Evolutionary conservation across 2,329 filamentous ascomycete genomes (phyloP).

Genomic region (Aspergillus flavus): DNA sequence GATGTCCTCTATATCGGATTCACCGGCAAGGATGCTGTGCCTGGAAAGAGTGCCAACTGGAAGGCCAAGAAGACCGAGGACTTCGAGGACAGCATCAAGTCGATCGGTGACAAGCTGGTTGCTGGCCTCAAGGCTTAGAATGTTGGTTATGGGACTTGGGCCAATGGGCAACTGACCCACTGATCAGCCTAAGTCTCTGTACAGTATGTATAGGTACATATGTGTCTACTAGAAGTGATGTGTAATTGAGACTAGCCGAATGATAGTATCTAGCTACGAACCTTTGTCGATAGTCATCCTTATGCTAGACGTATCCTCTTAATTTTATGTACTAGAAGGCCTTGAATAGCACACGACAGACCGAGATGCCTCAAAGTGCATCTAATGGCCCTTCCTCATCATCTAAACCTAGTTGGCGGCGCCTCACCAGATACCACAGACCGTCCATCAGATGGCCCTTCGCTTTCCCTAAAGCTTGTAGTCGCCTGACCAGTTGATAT

Average conservation of each 20-base stretch:
- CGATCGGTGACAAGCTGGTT: constrained; percentile 56
- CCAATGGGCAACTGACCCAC: neutral
- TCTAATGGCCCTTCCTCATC: no score
- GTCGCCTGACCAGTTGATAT: no score
- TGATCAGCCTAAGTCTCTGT: neutral
- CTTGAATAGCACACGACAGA: neutral
- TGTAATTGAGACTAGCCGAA: neutral
- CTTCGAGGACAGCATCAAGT: constrained; percentile 52
- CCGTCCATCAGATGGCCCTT: no score
- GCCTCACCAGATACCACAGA: no score
- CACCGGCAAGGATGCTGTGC: constrained; percentile 58
- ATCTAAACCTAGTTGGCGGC: no score
- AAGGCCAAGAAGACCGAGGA: constrained; percentile 37
- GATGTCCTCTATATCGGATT: constrained; percentile 68
- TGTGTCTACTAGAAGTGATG: neutral
- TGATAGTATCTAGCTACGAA: neutral
- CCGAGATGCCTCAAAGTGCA: neutral
- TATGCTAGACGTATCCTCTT: no score
- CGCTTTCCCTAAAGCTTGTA: no score
- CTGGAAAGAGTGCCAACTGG: constrained; percentile 60
- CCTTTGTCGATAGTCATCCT: neutral
- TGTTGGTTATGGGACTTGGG: neutral
- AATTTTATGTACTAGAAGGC: neutral
- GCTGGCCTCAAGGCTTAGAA: constrained; percentile 16
- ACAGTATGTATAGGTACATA: neutral